A percentile compares a stretch with the other conserved stretches of the same genome.
phyloP scores from a whole-genome alignment of 352 stramenopile species.

The Phytophthora brassicae region DNA sequence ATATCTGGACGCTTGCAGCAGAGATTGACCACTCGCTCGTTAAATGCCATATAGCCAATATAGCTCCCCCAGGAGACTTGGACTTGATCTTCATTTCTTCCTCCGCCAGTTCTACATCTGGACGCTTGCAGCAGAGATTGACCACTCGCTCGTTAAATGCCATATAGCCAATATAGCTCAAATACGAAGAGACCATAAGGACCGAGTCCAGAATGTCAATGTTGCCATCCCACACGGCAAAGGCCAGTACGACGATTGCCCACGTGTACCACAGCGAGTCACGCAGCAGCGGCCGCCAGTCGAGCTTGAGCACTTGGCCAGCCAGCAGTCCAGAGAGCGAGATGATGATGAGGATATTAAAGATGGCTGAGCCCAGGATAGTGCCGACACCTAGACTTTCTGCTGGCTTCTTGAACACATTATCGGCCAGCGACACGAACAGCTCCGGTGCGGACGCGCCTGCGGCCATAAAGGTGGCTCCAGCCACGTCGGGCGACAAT shows the following conservation, averaged over 20 bases:
- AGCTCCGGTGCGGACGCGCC: slow-evolving; percentile 83
- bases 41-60: slow-evolving; percentile 76
- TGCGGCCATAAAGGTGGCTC: slow-evolving; percentile 85
- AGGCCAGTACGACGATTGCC: slow-evolving; percentile 54
- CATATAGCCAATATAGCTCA: slow-evolving; percentile 78
- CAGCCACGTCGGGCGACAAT: slow-evolving; percentile 76
- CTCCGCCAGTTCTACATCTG: slow-evolving; percentile 23
- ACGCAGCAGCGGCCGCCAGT: slow-evolving; percentile 77
- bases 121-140: slow-evolving; percentile 54
- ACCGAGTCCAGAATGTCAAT: slow-evolving; percentile 64
- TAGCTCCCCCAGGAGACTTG: too few relatives aligned
- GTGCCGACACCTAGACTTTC: slow-evolving; percentile 74
- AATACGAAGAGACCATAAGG: slow-evolving; percentile 68
- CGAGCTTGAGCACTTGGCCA: slow-evolving; percentile 60
- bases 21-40: slow-evolving; percentile 51
- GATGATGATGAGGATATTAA: slow-evolving; percentile 89
- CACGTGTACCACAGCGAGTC: slow-evolving; percentile 83
- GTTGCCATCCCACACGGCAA: slow-evolving; percentile 58
- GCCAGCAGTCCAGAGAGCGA: slow-evolving; percentile 72
- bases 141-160: slow-evolving; percentile 65
- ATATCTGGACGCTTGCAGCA: slow-evolving; percentile 57
- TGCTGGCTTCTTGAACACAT: slow-evolving; percentile 69
- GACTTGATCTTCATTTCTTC: slow-evolving; percentile 12
- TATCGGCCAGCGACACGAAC: slow-evolving; percentile 76
- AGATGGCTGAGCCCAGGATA: slow-evolving; percentile 88